Percentiles rank a stretch among this genome's conserved stretches.
These are phyloP conservation scores for Austroboletus niveus DNA, from an alignment of 1,284 basidiomycete genomes.

Conservation along the genomic window DNA sequence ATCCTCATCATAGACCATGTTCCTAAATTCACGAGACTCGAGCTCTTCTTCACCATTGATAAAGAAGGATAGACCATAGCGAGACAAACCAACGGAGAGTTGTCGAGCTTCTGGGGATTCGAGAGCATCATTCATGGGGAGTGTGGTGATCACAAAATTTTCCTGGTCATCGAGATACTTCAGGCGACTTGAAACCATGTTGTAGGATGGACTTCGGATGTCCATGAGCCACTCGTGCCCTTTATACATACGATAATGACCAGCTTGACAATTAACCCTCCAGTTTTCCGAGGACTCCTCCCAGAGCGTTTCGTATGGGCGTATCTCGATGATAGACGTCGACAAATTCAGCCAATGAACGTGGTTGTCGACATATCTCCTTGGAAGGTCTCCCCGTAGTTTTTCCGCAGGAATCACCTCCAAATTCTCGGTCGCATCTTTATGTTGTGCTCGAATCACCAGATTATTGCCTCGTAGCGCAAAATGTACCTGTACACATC, in stretches of 20 bases:
- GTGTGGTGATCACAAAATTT: conserved; percentile 28
- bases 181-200: conserved; percentile 32
- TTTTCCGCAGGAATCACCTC: conserved; percentile 39
- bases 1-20: conserved; percentile 17
- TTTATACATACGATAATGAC: conserved; percentile 14
- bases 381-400: conserved; percentile 39
- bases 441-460: conserved; percentile 30
- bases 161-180: conserved; percentile 31
- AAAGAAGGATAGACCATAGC: conserved; percentile 39
- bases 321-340: conserved; percentile 36
- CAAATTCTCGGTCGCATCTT: conserved; percentile 8
- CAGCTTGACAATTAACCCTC: conserved; percentile 10
- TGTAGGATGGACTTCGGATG: conserved; percentile 32
- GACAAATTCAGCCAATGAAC: conserved; percentile 41
- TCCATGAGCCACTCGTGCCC: conserved; percentile 29
- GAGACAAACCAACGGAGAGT: conserved; percentile 39
- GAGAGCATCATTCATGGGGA: not conserved
- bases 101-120: not conserved
- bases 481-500: conserved; percentile 31
- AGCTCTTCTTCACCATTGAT: conserved; percentile 28
- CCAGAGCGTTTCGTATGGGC: conserved; percentile 33
- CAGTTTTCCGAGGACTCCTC: conserved; percentile 18
- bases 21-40: conserved; percentile 27
- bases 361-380: conserved; percentile 31
- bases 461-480: conserved; percentile 24